A percentile compares a stretch with the other conserved stretches of the same genome.
Conservation (phyloP, 2,329 filamentous ascomycete species). For the Arthrobotrys musiformis region DNA sequence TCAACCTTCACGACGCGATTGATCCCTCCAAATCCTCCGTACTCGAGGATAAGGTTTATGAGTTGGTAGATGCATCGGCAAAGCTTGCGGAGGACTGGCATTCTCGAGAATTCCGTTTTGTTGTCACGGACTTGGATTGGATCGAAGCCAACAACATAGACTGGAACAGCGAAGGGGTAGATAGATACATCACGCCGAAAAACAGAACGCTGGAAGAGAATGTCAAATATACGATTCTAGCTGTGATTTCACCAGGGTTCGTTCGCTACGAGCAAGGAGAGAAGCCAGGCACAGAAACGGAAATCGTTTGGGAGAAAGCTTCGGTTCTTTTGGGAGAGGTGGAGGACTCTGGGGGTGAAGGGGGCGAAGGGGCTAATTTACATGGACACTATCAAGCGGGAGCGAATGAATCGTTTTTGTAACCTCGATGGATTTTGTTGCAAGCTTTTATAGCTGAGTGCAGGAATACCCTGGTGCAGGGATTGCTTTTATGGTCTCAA, state of each 20-base stretch:
- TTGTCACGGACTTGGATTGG: constrained; percentile 25
- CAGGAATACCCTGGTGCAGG: no score
- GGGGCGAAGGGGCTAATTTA: no score
- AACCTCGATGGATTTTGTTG: no score
- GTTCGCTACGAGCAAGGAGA: constrained; percentile 24
- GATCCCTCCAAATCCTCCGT: not conserved
- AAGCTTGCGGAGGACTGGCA: constrained; percentile 29
- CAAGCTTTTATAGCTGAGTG: no score
- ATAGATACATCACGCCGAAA: constrained; percentile 11
- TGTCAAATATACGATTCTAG: constrained; percentile 2
- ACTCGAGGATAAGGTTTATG: not conserved
- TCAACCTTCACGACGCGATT: not conserved
- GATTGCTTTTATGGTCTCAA: no score
- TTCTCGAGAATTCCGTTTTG: constrained; percentile 1
- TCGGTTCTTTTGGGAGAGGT: not conserved
- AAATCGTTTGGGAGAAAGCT: constrained; percentile 40
- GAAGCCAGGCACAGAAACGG: not conserved
- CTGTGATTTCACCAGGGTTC: constrained; percentile 38
- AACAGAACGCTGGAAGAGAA: not conserved
- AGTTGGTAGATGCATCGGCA: constrained; percentile 1
- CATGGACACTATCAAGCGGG: no score
- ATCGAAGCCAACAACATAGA: not conserved
- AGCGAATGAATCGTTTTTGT: no score
- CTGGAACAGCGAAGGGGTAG: not conserved
- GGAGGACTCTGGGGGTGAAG: no score